Conservation (phyloP, 140 eudicot species). For the Bidens hawaiensis region DNA sequence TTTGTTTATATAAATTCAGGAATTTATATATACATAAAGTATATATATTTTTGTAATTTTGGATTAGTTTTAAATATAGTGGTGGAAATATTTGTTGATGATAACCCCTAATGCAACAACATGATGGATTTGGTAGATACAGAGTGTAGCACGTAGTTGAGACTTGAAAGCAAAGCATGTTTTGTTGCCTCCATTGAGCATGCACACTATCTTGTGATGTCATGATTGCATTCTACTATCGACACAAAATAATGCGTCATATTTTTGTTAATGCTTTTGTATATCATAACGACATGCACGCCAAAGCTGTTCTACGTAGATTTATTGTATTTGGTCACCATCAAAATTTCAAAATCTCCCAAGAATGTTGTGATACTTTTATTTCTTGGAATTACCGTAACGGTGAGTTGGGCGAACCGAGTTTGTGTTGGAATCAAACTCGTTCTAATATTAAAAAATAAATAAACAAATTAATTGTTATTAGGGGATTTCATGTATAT, state of each 20-base stretch:
- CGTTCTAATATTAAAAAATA: too few relatives aligned
- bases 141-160: conserved; percentile 15
- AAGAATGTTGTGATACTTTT: too few relatives aligned
- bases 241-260: background rate
- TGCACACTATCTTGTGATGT: conserved; percentile 18
- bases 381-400: too few relatives aligned
- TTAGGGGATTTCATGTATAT: too few relatives aligned
- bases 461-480: too few relatives aligned
- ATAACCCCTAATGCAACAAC: conserved; percentile 5
- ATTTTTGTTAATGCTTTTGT: conserved; percentile 1
- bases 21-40: background rate
- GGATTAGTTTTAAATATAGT: background rate
- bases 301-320: background rate
- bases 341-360: too few relatives aligned
- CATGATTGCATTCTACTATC: conserved; percentile 15
- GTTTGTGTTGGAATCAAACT: too few relatives aligned
- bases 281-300: background rate
- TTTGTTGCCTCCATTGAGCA: conserved; percentile 17
- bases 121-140: conserved; percentile 10
- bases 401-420: too few relatives aligned
- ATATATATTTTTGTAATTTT: background rate
- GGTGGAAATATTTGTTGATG: conserved; percentile 22
- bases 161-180: conserved; percentile 53
- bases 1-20: background rate
- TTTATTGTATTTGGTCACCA: too few relatives aligned